These are phyloP conservation scores for Berberis thunbergii DNA, from an alignment of 164 flowering plant species.

Conservation along the genomic window DNA sequence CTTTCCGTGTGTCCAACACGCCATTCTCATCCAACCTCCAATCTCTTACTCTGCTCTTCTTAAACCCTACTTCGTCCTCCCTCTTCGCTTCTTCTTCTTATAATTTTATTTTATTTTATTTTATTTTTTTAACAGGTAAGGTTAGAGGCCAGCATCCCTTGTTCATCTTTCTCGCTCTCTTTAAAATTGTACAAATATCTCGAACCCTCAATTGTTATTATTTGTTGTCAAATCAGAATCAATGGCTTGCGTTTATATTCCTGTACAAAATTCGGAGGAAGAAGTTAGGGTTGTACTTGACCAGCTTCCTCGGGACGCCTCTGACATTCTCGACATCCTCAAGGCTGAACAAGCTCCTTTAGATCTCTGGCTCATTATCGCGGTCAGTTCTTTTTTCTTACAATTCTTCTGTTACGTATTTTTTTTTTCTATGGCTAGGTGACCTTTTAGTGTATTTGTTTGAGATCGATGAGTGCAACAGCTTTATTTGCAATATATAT, in stretches of 20 bases:
- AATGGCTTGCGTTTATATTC: conserved; percentile 87
- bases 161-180: no score
- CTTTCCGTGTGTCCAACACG: no score
- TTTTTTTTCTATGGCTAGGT: neutral
- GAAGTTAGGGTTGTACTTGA: conserved; percentile 88
- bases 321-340: conserved; percentile 94
- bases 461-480: neutral
- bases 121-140: no score
- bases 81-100: no score
- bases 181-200: no score
- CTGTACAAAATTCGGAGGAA: conserved; percentile 92
- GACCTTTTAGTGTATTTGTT: neutral
- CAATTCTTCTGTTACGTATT: neutral
- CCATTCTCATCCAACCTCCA: no score
- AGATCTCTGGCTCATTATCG: conserved; percentile 96
- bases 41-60: no score
- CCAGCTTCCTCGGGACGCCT: conserved; percentile 86
- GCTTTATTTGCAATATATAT: neutral
- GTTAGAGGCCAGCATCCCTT: no score
- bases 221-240: neutral
- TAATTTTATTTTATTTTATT: no score
- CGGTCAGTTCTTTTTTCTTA: conserved; percentile 31
- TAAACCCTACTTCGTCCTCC: no score
- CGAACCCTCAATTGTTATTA: neutral
- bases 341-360: conserved; percentile 99